These are phyloP conservation scores for Cajanus cajan DNA, from an alignment of 306 rosid species.

Conservation along the genomic window DNA sequence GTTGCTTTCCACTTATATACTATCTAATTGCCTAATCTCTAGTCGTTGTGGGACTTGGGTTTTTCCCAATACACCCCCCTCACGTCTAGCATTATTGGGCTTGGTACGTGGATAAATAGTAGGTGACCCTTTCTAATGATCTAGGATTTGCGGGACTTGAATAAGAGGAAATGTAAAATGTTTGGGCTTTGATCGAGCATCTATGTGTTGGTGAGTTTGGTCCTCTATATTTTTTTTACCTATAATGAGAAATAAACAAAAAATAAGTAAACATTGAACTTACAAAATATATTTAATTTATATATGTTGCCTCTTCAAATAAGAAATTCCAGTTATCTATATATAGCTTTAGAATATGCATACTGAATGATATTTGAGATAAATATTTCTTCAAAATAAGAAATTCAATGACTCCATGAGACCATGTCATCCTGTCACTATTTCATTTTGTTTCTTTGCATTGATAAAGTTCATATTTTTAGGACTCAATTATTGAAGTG, in stretches of 20 bases:
- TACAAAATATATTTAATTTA: slow-evolving; percentile 9
- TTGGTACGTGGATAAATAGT: too few species aligned
- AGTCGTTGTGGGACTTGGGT: too few species aligned
- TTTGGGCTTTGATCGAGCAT: slow-evolving; percentile 94
- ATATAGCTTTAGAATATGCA: too few species aligned
- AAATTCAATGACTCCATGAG: background rate
- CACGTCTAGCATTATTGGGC: too few species aligned
- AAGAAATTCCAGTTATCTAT: too few species aligned
- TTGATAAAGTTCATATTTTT: background rate
- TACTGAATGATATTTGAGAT: too few species aligned
- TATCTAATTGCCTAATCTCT: too few species aligned
- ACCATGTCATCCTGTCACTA: background rate
- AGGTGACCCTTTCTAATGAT: too few species aligned
- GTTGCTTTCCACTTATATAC: too few species aligned
- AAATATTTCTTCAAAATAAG: background rate
- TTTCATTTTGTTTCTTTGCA: background rate
- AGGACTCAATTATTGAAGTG: background rate
- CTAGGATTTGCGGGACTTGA: too few species aligned
- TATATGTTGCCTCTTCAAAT: slow-evolving; percentile 3
- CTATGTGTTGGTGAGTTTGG: slow-evolving; percentile 67
- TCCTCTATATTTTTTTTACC: slow-evolving; percentile 71
- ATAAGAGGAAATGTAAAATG: slow-evolving; percentile 28
- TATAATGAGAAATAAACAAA: slow-evolving; percentile 29
- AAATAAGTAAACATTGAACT: slow-evolving; percentile 16
- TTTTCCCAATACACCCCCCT: too few species aligned